Evolutionary conservation across 345 rosid genomes (phyloP).

Genomic region (Cochlearia excelsa): DNA sequence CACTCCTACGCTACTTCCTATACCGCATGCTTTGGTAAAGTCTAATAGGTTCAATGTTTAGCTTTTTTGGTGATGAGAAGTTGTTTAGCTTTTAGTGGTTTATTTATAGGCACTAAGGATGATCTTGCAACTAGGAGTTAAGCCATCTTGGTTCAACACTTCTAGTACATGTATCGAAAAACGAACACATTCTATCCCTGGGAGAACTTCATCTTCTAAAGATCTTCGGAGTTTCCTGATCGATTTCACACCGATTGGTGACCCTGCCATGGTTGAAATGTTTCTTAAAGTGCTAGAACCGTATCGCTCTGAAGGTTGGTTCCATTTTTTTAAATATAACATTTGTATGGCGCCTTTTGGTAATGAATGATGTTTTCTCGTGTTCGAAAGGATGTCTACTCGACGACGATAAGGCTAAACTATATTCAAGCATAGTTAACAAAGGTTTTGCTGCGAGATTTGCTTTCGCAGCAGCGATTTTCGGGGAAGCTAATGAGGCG

Average conservation of each 20-base stretch:
- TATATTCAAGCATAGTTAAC: slow-evolving; percentile 66
- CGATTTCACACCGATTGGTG: slow-evolving; percentile 61
- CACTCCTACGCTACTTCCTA: slow-evolving; percentile 67
- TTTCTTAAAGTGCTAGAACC: slow-evolving; percentile 89
- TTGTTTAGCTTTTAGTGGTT: not conserved
- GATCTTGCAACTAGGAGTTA: slow-evolving; percentile 84
- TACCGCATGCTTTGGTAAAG: slow-evolving; percentile 77
- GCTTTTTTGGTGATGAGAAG: not conserved
- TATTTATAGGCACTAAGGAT: slow-evolving; percentile 69
- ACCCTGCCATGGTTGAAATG: slow-evolving; percentile 82
- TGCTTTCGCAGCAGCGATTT: slow-evolving; percentile 85
- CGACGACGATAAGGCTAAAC: slow-evolving; percentile 68
- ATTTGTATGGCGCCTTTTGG: not conserved
- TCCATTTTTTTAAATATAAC: not conserved
- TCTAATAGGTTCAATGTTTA: not conserved
- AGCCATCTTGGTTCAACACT: slow-evolving; percentile 83
- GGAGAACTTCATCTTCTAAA: slow-evolving; percentile 48
- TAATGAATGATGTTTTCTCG: slow-evolving; percentile 4
- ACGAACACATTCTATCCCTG: slow-evolving; percentile 59
- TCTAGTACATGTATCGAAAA: slow-evolving; percentile 56
- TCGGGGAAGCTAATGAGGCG: slow-evolving; percentile 78
- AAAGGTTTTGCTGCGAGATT: slow-evolving; percentile 73
- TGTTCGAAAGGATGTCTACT: slow-evolving; percentile 61
- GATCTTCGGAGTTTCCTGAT: slow-evolving; percentile 76
- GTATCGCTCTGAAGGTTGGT: slow-evolving; percentile 64